A percentile compares a stretch with the other conserved stretches of the same genome.
Conservation (phyloP, 306 rosid species). For the Castanea mollissima region DNA sequence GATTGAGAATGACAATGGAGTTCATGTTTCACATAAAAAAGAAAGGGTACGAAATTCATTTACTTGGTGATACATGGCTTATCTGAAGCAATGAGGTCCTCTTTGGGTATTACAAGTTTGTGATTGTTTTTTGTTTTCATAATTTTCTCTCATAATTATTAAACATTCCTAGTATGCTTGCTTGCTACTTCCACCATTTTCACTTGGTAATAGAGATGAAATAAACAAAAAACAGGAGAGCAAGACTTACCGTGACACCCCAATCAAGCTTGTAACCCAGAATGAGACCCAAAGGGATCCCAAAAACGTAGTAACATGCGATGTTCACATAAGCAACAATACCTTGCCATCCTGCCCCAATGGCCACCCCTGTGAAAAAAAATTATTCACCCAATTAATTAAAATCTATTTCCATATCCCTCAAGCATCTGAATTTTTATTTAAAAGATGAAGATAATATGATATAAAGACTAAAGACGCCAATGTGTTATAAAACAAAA, state of each 20-base stretch:
- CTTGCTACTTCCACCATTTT: no score
- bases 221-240: background rate
- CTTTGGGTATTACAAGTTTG: no score
- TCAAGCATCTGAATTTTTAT: background rate
- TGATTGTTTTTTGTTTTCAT: no score
- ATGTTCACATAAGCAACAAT: constrained; percentile 67
- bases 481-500: background rate
- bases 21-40: background rate
- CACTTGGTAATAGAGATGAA: background rate
- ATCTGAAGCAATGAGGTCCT: background rate
- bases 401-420: background rate
- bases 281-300: constrained; percentile 71
- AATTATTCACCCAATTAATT: background rate
- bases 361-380: constrained; percentile 60
- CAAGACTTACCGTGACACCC: constrained; percentile 48
- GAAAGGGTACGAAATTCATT: no score
- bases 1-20: background rate
- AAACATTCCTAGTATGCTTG: no score
- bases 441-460: no score
- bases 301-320: constrained; percentile 67
- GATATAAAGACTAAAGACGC: no score
- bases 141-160: no score
- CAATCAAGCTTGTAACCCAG: constrained; percentile 48
- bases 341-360: constrained; percentile 92
- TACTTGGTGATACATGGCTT: background rate